Evolutionary conservation across 352 stramenopile species (phyloP), one percentile per base, ranked within the genome.

Genomic region (Salisapilia sapeloensis): DNA sequence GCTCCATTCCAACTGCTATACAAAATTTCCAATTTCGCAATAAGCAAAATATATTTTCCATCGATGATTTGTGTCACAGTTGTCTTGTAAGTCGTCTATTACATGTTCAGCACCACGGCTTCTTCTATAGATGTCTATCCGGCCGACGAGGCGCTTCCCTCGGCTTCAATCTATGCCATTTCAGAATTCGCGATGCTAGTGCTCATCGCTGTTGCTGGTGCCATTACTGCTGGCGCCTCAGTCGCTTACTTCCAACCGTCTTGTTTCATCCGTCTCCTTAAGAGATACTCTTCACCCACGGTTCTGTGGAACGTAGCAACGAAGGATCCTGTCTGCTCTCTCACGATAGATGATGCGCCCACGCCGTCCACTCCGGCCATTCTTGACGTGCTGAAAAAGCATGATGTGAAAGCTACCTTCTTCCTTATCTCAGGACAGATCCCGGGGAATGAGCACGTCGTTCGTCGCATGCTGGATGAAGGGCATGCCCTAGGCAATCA

Each of bases 391-490:
- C 47, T 90, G 28, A 54, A 50, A 12, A 42, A 66, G 19, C 38
- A 80, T 46, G 50, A 53, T 18, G 52, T 85, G 26, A 70, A 64
- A 26, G 75, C 75, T 32, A 86, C 74, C 33, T 90, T 90, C 49
- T 90, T 90, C 41, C 61, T 90, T 53, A 90, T 90, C 52, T 80
- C 67, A 2, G 44, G 51, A 37, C 54, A 72, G 33, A 79, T 86
- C 24, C 38, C 46, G 6, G 70, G 67, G 21, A 55, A 70, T 29
- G 74, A 90, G 40, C 51, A 81, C 7, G 53, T 79, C 8, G 27
- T 90, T 23, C 49, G 50, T 12, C 70, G 70, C 30, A 90, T 90
- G 18, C 67, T 90, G 16, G 42, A 47, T n/a, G 74, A 90, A 33
- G 74, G 74, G 11, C 74, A 90, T 41, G 47, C 43, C 5, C 50